Conservation (phyloP, 2,329 filamentous ascomycete species). For the Nemania serpens region DNA sequence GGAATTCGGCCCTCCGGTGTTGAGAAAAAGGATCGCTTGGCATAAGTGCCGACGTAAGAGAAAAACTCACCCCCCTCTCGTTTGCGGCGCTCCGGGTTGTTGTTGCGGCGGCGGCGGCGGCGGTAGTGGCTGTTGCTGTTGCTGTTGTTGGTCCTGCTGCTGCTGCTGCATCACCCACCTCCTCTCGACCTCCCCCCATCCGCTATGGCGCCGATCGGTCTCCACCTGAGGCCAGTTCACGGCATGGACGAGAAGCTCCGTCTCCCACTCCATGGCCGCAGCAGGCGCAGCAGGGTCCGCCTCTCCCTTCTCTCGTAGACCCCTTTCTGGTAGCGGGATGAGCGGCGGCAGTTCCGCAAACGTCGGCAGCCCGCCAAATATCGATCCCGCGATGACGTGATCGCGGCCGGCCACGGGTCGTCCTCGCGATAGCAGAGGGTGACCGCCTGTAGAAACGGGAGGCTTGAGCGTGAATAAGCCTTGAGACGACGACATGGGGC, state of each 20-base stretch:
- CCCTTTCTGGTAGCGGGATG: conserved; percentile 5
- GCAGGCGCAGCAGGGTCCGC: background rate
- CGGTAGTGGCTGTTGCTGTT: background rate
- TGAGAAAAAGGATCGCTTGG: background rate
- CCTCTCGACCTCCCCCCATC: conserved; percentile 37
- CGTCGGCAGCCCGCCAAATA: conserved; percentile 1
- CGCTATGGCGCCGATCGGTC: conserved; percentile 36
- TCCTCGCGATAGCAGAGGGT: background rate
- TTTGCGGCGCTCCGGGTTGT: background rate
- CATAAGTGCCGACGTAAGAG: background rate
- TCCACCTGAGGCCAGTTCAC: conserved; percentile 23
- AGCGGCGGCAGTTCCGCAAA: conserved; percentile 9
- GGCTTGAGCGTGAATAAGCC: background rate
- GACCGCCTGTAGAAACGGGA: background rate
- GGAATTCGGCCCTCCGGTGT: background rate
- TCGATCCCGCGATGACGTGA: conserved; percentile 15
- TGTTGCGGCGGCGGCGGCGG: background rate
- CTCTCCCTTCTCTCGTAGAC: background rate
- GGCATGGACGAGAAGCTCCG: conserved; percentile 26
- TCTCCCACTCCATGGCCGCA: conserved; percentile 36
- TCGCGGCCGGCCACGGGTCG: background rate
- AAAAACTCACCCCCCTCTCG: conserved; percentile 6
- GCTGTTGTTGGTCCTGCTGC: conserved; percentile 1
- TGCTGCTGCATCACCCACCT: conserved; percentile 28
- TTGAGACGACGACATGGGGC: background rate